phyloP scores from a whole-genome alignment of 2,329 filamentous ascomycete species.

The Ophiostoma ips region DNA sequence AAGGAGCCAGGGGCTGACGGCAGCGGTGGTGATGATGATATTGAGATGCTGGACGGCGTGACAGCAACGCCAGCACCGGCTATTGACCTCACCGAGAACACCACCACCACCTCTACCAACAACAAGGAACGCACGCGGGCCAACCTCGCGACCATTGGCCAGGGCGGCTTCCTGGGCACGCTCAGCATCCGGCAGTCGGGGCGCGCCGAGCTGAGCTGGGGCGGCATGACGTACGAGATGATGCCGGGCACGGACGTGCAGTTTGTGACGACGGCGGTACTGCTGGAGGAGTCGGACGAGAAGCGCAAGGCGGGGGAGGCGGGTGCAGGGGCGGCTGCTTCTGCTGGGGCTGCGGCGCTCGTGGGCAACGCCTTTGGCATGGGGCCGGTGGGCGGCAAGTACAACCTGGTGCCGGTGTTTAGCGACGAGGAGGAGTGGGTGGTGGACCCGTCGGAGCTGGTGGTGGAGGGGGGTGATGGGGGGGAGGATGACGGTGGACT shows the following conservation, averaged over 20 bases:
- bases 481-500: not conserved
- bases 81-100: slow-evolving; percentile 29
- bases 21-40: too few relatives aligned
- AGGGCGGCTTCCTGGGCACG: slow-evolving; percentile 44
- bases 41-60: slow-evolving; percentile 24
- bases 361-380: slow-evolving; percentile 43
- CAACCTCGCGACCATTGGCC: slow-evolving; percentile 13
- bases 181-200: slow-evolving; percentile 48
- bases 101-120: slow-evolving; percentile 1
- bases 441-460: slow-evolving; percentile 9
- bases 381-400: slow-evolving; percentile 49
- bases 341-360: slow-evolving; percentile 20
- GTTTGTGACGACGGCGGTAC: slow-evolving; percentile 44
- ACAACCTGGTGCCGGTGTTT: slow-evolving; percentile 45
- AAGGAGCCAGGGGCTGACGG: slow-evolving; percentile 23
- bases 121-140: not conserved
- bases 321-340: not conserved
- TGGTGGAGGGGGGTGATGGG: not conserved
- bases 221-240: slow-evolving; percentile 40
- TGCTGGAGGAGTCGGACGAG: slow-evolving; percentile 44
- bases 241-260: slow-evolving; percentile 35
- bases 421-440: slow-evolving; percentile 44
- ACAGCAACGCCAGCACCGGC: too few relatives aligned
- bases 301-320: slow-evolving; percentile 31
- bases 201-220: slow-evolving; percentile 49